Percentiles rank a stretch among this genome's conserved stretches.
Conservation (phyloP, 164 flowering plant species). For the Cinnamomum micranthum region DNA sequence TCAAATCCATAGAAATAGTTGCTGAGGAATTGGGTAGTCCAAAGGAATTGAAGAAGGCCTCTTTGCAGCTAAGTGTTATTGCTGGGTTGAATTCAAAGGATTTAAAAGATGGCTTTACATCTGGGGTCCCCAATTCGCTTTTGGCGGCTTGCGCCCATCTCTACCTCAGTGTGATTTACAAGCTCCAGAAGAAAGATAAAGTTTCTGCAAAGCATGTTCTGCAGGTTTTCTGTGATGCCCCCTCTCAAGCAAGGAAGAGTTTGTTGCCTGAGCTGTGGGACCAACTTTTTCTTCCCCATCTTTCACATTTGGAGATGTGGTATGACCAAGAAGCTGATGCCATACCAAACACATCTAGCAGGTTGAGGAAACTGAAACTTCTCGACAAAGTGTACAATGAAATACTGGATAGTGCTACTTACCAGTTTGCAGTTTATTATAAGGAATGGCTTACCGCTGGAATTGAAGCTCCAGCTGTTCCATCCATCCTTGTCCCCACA, state of each 20-base stretch:
- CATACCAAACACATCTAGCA: constrained; percentile 32
- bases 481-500: constrained; percentile 46
- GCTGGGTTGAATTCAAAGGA: constrained; percentile 55
- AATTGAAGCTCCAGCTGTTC: constrained; percentile 54
- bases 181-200: constrained; percentile 57
- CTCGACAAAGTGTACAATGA: constrained; percentile 59
- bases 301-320: constrained; percentile 60
- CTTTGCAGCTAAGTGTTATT: constrained; percentile 54
- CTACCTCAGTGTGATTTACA: constrained; percentile 63
- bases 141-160: constrained; percentile 79
- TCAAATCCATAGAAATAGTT: constrained; percentile 46
- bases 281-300: constrained; percentile 52
- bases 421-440: constrained; percentile 67
- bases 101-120: constrained; percentile 51
- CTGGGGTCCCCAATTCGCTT: constrained; percentile 51
- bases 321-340: constrained; percentile 53
- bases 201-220: constrained; percentile 61
- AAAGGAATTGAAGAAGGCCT: constrained; percentile 56
- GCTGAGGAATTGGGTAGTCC: constrained; percentile 33
- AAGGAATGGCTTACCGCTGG: constrained; percentile 77
- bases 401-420: constrained; percentile 56
- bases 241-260: constrained; percentile 48
- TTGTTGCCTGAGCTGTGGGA: constrained; percentile 72
- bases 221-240: constrained; percentile 70
- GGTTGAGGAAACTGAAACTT: constrained; percentile 42